Evolutionary conservation across 2,329 filamentous ascomycete species (phyloP).

Genomic region (Setomelanomma holmii): DNA sequence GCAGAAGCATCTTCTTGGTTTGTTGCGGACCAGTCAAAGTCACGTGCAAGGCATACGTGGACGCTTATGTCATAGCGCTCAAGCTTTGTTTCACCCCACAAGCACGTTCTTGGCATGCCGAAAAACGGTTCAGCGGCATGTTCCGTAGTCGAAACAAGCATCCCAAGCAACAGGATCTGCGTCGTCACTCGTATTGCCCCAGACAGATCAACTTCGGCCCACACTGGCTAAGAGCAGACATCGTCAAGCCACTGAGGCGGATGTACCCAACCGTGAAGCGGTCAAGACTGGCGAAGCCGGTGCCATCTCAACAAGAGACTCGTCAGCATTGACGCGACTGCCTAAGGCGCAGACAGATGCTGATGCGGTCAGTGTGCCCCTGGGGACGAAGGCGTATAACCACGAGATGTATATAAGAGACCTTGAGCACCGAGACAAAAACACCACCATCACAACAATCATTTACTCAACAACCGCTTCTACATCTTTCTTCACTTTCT

Average conservation of each 20-base stretch:
- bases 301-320: background rate
- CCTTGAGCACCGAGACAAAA: background rate
- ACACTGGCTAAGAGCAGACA: background rate
- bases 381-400: background rate
- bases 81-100: conserved; percentile 2
- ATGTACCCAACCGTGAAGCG: background rate
- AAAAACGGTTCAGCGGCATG: background rate
- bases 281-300: background rate
- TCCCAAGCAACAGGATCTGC: background rate
- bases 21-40: background rate
- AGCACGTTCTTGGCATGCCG: background rate
- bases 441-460: background rate
- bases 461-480: background rate
- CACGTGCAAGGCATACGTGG: conserved; percentile 2
- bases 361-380: background rate
- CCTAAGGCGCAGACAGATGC: background rate
- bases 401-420: background rate
- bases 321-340: background rate
- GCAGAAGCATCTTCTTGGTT: background rate
- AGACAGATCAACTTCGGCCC: background rate
- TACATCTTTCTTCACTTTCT: background rate
- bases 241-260: background rate
- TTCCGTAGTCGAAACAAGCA: background rate
- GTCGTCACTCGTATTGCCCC: background rate
- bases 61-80: background rate